These are phyloP conservation scores for Aphanomyces stellatus DNA, from an alignment of 352 stramenopile species.

Conservation along the genomic window DNA sequence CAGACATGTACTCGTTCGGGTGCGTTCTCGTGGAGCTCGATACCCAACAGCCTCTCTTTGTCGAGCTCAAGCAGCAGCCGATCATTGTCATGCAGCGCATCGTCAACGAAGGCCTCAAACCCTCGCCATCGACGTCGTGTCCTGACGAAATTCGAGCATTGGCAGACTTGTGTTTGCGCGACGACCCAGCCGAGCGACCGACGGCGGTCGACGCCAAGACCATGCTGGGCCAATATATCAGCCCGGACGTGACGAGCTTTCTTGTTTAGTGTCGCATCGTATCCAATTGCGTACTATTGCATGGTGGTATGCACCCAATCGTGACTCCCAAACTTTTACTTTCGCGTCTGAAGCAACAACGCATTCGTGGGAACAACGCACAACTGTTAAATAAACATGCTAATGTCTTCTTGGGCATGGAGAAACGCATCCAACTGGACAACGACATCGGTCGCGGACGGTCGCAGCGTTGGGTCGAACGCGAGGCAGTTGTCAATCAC, in stretches of 20 bases:
- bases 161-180: not conserved
- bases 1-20: conserved; percentile 19
- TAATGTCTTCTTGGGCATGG: not conserved
- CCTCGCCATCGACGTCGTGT: not conserved
- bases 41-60: not conserved
- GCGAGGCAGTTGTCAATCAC: not conserved
- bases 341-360: no score
- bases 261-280: not conserved
- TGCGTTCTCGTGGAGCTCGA: conserved; percentile 6
- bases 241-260: no score
- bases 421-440: not conserved
- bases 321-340: conserved; percentile 17
- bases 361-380: not conserved
- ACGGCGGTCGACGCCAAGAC: not conserved
- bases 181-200: not conserved
- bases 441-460: not conserved
- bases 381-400: not conserved
- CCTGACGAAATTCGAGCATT: not conserved
- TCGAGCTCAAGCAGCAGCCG: not conserved
- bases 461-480: not conserved
- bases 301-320: conserved; percentile 4
- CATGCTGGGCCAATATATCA: no score
- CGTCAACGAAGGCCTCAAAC: not conserved
- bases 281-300: not conserved
- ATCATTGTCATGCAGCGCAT: conserved; percentile 3